Evolutionary conservation across 2,329 filamentous ascomycete species (phyloP), one percentile per base, ranked within the genome.

Genomic region (Metarhizium guizhouense): DNA sequence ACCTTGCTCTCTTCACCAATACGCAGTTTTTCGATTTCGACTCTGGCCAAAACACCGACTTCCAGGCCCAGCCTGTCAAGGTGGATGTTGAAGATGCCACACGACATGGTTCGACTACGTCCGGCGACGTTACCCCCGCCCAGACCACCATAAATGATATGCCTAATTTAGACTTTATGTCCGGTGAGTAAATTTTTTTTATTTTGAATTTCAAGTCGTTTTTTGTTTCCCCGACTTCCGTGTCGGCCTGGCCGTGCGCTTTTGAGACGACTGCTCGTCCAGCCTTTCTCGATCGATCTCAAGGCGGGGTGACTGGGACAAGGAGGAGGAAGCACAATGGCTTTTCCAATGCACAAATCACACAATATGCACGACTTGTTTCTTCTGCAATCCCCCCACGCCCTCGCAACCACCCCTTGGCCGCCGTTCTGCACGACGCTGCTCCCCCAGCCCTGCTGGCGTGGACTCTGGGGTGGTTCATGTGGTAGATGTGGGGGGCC

Each of bases 1-100:
- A 91, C 60, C 76, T 93, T 52, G 85, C 85, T 53, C 80, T 91
- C 65, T 94, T 92, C 74, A 90, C 88, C 56, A 92, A 93, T 72
- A 85, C 87, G 49, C 83, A 89, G 62, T 93, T 93, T 71, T 88
- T 87, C 69, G 87, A 92, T 65, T 89, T 87, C 67, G 88, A 92
- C 68, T 76, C 81, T 43, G 80, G 81, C n/a, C 77, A 80, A 62
- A 77, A 80, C 65, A 77, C 77, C 58, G 79, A 83, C 65, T 78
- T 79, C 64, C 79, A 81, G 65, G 74, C 75, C 16, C 74, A 74
- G 42, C 72, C 77, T 16, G 65, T 65, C 61, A 80, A 80, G 71
- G 66, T 70, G 14, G 71, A 74, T 30, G 63, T 65, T 47, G 67
- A 74, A 54, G 58, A 65, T 49, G 54, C 64, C 20, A 47, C 56